A percentile compares a stretch with the other conserved stretches of the same genome.
Evolutionary conservation across 441 rosid genomes (phyloP).

Genomic region (Gossypium davidsonii): DNA sequence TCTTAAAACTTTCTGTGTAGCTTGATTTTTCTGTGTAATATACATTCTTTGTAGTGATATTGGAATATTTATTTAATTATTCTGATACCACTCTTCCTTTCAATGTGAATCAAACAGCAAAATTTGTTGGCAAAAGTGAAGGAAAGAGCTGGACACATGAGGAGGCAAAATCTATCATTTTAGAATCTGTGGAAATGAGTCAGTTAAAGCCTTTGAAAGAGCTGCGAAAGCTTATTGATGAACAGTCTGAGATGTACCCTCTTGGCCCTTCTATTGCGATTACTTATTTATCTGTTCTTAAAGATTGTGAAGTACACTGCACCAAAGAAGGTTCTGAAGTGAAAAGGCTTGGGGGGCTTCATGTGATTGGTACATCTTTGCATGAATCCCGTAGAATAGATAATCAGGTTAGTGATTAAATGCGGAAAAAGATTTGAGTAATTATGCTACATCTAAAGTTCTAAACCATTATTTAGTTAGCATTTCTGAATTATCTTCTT

Average conservation of each 20-base stretch:
- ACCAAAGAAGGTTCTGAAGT: constrained; percentile 85
- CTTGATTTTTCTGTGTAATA: constrained; percentile 1
- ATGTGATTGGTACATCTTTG: constrained; percentile 92
- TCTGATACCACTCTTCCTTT: constrained; percentile 12
- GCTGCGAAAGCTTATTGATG: constrained; percentile 61
- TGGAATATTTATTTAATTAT: constrained; percentile 12
- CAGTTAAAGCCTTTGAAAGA: constrained; percentile 53
- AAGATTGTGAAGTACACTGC: constrained; percentile 88
- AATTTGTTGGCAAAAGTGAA: constrained; percentile 89
- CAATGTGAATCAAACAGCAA: constrained; percentile 48
- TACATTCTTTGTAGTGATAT: constrained; percentile 13
- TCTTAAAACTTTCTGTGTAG: constrained; percentile 13
- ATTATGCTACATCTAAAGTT: constrained; percentile 12
- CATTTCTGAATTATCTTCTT: neutral
- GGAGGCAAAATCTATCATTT: constrained; percentile 64
- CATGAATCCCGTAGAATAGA: constrained; percentile 97
- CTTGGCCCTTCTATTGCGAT: constrained; percentile 85
- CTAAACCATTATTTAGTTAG: constrained; percentile 2
- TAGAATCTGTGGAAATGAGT: constrained; percentile 79
- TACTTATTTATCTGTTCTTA: constrained; percentile 74
- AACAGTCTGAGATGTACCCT: constrained; percentile 86
- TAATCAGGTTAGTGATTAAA: constrained; percentile 62
- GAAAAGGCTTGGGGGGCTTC: constrained; percentile 93
- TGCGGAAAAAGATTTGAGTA: neutral
- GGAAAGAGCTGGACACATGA: constrained; percentile 73